Percentiles rank a stretch among this genome's conserved stretches.
phyloP scores from a whole-genome alignment of 2,329 filamentous ascomycete species.

The Aspergillus brunneoviolaceus region DNA sequence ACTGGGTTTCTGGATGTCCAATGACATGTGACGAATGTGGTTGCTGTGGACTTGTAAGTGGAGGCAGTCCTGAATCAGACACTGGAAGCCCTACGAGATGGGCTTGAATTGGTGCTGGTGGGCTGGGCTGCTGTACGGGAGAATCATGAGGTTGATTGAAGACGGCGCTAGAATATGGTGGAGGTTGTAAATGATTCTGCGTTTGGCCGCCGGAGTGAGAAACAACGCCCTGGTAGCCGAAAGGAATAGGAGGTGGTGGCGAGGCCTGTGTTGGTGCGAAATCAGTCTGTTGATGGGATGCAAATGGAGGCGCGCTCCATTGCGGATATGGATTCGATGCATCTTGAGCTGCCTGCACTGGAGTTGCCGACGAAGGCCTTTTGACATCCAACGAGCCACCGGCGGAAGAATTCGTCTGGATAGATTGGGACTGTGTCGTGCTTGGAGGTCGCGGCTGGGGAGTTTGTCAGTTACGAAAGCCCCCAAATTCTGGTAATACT shows the following conservation, averaged over 20 bases:
- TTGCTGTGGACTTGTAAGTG: slow-evolving; percentile 6
- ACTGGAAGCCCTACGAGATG: not conserved
- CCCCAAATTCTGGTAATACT: not conserved
- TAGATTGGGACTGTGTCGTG: slow-evolving; percentile 21
- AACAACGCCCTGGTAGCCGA: slow-evolving; percentile 35
- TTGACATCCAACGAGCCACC: slow-evolving; percentile 19
- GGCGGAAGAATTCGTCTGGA: slow-evolving; percentile 20
- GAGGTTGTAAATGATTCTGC: slow-evolving; percentile 25
- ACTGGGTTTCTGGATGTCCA: slow-evolving; percentile 4
- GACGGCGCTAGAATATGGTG: slow-evolving; percentile 32
- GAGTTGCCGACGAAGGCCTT: slow-evolving; percentile 19
- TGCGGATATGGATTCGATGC: slow-evolving; percentile 16
- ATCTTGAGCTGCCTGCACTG: slow-evolving; percentile 19
- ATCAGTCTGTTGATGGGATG: slow-evolving; percentile 20
- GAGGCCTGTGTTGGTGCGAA: slow-evolving; percentile 25
- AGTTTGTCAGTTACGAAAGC: slow-evolving; percentile 11
- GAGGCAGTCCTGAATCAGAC: not conserved
- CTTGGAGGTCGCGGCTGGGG: slow-evolving; percentile 40
- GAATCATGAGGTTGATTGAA: slow-evolving; percentile 18
- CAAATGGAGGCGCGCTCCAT: slow-evolving; percentile 25
- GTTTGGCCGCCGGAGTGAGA: slow-evolving; percentile 26
- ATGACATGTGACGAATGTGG: not conserved
- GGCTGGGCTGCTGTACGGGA: not conserved
- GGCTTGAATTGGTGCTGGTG: not conserved
- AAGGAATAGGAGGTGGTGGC: slow-evolving; percentile 45